A percentile compares a stretch with the other conserved stretches of the same genome.
These are phyloP conservation scores for Begonia loranthoides DNA, from an alignment of 306 rosid species.

Conservation along the genomic window DNA sequence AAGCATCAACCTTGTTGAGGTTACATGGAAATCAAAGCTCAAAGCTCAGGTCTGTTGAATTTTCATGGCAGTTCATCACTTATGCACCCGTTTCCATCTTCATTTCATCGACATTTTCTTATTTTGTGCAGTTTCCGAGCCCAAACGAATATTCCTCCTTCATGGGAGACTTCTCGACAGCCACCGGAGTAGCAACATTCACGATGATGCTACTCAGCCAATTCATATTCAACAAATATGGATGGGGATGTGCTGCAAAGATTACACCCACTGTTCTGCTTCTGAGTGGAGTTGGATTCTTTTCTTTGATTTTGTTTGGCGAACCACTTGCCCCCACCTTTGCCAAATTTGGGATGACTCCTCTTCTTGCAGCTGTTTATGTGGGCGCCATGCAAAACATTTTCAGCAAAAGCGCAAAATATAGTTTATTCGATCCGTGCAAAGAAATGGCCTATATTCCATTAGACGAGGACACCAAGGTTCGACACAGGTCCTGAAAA, in stretches of 20 bases:
- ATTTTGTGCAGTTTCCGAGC: conserved; percentile 62
- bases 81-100: too few relatives aligned
- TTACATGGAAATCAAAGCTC: conserved; percentile 97
- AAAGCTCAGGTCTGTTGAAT: conserved; percentile 69
- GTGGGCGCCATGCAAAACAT: conserved; percentile 99
- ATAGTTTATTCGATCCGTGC: conserved; percentile 96
- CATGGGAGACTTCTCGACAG: conserved; percentile 97
- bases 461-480: conserved; percentile 52
- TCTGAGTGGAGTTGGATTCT: conserved; percentile 83
- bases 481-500: background rate
- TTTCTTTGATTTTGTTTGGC: conserved; percentile 67
- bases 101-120: too few relatives aligned
- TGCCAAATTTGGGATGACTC: conserved; percentile 69
- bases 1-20: conserved; percentile 93
- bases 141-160: conserved; percentile 89
- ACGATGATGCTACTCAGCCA: conserved; percentile 87
- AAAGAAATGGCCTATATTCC: conserved; percentile 99
- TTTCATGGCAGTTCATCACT: background rate
- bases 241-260: conserved; percentile 97
- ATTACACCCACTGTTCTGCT: conserved; percentile 89
- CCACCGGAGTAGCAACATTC: conserved; percentile 84
- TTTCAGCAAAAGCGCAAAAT: conserved; percentile 98
- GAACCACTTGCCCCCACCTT: conserved; percentile 61
- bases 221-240: conserved; percentile 63
- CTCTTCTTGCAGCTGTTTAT: conserved; percentile 97